Evolutionary conservation across 2,329 filamentous ascomycete genomes (phyloP).

Genomic region (Fonsecaea pedrosoi): DNA sequence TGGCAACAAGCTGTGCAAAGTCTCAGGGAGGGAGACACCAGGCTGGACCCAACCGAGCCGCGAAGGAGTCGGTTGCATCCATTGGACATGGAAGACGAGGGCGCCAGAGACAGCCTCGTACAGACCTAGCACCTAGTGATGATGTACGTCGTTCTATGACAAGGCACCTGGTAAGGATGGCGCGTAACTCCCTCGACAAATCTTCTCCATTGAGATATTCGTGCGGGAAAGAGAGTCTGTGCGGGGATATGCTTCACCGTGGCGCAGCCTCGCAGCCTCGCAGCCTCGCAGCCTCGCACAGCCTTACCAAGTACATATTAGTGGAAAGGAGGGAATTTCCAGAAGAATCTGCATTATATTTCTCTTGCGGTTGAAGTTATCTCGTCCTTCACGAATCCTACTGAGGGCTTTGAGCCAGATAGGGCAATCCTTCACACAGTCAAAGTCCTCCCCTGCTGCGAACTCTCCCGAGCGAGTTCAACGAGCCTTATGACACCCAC

Average conservation of each 20-base stretch:
- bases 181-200: neutral
- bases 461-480: constrained; percentile 63
- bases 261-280: neutral
- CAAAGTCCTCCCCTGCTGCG: constrained; percentile 58
- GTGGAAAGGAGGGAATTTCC: neutral
- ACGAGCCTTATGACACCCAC: constrained; percentile 63
- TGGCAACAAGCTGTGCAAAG: constrained; percentile 29
- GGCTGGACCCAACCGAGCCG: constrained; percentile 19
- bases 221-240: neutral
- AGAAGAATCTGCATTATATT: neutral
- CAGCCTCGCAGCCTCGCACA: neutral
- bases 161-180: neutral
- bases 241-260: neutral
- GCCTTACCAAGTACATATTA: too few species aligned
- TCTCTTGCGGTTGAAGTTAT: neutral
- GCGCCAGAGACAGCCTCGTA: neutral
- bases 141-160: neutral
- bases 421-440: constrained; percentile 26
- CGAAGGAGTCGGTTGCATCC: constrained; percentile 23
- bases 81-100: constrained; percentile 29
- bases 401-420: too few species aligned
- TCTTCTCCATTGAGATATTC: neutral
- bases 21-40: constrained; percentile 12
- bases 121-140: neutral
- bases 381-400: neutral